Conservation (phyloP, 106 monocot species). For the Posidonia australis region DNA sequence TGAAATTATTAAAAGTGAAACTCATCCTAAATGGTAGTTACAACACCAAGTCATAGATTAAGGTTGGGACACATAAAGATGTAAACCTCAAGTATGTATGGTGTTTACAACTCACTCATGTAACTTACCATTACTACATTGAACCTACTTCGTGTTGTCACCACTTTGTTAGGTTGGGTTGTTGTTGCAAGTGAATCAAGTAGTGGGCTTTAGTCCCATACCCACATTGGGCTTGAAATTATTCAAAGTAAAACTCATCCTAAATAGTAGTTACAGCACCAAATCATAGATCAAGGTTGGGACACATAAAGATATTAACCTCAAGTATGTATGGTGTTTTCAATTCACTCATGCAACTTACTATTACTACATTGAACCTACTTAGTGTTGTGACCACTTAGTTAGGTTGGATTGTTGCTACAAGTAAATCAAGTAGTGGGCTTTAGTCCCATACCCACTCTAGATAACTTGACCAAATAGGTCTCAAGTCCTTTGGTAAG, state of each 20-base stretch:
- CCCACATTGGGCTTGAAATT: neutral
- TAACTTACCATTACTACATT: conserved; percentile 1
- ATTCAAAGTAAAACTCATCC: too few species aligned
- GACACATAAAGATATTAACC: too few species aligned
- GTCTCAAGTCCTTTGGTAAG: conserved; percentile 3
- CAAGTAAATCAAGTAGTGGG: neutral
- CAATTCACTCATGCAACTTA: neutral
- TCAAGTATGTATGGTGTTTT: too few species aligned
- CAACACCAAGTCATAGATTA: too few species aligned
- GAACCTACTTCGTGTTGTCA: conserved; percentile 1
- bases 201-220: neutral
- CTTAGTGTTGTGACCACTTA: neutral
- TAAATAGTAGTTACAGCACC: too few species aligned
- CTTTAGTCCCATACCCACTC: conserved; percentile 1
- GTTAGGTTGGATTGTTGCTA: neutral
- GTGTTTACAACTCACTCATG: conserved; percentile 1
- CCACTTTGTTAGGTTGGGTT: conserved; percentile 3
- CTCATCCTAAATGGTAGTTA: too few species aligned
- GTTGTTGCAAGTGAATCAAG: neutral
- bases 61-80: too few species aligned
- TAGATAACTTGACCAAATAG: too few species aligned
- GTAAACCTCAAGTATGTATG: too few species aligned
- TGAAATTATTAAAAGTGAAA: too few species aligned
- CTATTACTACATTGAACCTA: conserved; percentile 4
- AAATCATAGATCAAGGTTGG: too few species aligned